These are phyloP conservation scores for Epichloe aotearoae DNA, from an alignment of 2,329 filamentous ascomycete genomes.

Conservation along the genomic window DNA sequence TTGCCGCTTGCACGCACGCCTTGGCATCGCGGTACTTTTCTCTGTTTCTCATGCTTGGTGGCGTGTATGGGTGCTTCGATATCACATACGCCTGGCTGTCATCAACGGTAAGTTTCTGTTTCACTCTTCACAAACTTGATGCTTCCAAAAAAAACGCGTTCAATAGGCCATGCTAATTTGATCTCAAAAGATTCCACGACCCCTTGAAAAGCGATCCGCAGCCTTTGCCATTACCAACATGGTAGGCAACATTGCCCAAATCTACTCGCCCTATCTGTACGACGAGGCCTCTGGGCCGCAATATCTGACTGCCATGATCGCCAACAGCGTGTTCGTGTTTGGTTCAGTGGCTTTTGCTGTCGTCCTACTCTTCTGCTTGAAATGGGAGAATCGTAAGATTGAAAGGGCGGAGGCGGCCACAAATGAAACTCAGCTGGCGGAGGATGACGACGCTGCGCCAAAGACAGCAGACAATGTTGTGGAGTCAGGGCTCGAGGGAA, in stretches of 20 bases:
- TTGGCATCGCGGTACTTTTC: slow-evolving; percentile 3
- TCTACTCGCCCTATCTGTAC: slow-evolving; percentile 5
- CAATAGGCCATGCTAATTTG: background rate
- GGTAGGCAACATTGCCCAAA: slow-evolving; percentile 4
- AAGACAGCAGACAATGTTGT: background rate
- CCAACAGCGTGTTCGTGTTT: slow-evolving; percentile 4
- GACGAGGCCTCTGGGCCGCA: slow-evolving; percentile 1
- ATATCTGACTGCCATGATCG: slow-evolving; percentile 5
- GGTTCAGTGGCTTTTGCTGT: background rate
- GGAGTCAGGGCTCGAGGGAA: slow-evolving; percentile 1
- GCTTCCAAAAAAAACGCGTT: background rate
- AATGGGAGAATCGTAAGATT: slow-evolving; percentile 2
- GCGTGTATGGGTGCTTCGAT: slow-evolving; percentile 5
- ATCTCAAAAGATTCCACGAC: slow-evolving; percentile 1
- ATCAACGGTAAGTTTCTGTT: slow-evolving; percentile 1
- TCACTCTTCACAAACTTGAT: background rate
- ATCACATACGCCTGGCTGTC: slow-evolving; percentile 4
- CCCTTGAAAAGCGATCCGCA: slow-evolving; percentile 4
- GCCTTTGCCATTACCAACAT: slow-evolving; percentile 5
- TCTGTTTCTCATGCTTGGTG: slow-evolving; percentile 5
- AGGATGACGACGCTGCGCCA: background rate
- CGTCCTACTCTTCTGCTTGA: slow-evolving; percentile 2
- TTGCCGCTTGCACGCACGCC: slow-evolving; percentile 45
- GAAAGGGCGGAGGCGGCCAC: background rate
- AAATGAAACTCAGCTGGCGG: background rate